Percentiles rank a stretch among this genome's conserved stretches.
phyloP scores from a whole-genome alignment of 1,284 basidiomycete species.

The Cystobasidium slooffiae region DNA sequence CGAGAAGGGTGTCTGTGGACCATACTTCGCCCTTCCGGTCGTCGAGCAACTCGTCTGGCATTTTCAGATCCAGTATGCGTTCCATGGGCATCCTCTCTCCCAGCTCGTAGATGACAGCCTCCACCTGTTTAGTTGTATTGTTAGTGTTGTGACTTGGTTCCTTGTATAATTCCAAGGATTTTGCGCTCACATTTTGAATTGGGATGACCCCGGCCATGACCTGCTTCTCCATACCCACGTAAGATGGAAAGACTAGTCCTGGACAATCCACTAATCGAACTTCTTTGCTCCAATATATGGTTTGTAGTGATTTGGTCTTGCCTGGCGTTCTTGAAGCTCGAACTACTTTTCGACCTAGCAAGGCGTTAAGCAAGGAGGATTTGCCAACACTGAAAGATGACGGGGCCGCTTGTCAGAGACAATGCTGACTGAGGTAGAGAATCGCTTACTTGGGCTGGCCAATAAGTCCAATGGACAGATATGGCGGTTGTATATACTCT shows the following conservation, averaged over 20 bases:
- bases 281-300: conserved; percentile 80
- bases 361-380: conserved; percentile 83
- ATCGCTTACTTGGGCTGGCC: conserved; percentile 60
- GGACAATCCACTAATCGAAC: conserved; percentile 78
- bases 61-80: conserved; percentile 64
- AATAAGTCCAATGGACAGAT: conserved; percentile 79
- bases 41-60: conserved; percentile 49
- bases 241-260: conserved; percentile 55
- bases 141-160: conserved; percentile 57
- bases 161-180: conserved; percentile 58
- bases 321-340: conserved; percentile 87
- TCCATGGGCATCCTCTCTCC: conserved; percentile 77
- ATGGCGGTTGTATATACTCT: conserved; percentile 50
- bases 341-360: conserved; percentile 80
- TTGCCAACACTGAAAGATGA: conserved; percentile 77
- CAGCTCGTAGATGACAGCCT: conserved; percentile 60
- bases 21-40: conserved; percentile 58
- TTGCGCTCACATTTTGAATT: conserved; percentile 79
- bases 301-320: conserved; percentile 67
- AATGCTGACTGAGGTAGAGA: not conserved
- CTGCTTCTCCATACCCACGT: conserved; percentile 58
- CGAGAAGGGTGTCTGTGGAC: conserved; percentile 81
- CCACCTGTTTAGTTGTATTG: conserved; percentile 37
- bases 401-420: not conserved
- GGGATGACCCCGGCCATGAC: conserved; percentile 80